These are phyloP conservation scores for Globisporangium cystogenes DNA, from an alignment of 352 stramenopile genomes.

Conservation along the genomic window DNA sequence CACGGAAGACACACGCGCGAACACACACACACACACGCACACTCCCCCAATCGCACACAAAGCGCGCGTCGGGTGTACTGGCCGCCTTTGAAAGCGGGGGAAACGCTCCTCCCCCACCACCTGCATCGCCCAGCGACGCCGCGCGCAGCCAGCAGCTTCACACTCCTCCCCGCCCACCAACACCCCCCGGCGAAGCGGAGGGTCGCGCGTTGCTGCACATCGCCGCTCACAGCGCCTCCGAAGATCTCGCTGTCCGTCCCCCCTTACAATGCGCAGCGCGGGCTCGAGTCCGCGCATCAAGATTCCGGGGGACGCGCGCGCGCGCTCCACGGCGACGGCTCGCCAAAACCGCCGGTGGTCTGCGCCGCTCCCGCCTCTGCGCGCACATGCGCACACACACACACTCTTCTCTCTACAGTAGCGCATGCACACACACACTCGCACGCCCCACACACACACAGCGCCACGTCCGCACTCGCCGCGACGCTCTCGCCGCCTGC, in stretches of 20 bases:
- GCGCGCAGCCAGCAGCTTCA: background rate
- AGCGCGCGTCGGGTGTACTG: slow-evolving; percentile 28
- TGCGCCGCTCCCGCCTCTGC: background rate
- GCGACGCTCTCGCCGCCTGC: slow-evolving; percentile 6
- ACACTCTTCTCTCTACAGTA: too few species aligned
- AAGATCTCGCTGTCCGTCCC: slow-evolving; percentile 35
- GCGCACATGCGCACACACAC: background rate
- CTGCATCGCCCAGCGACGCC: slow-evolving; percentile 26
- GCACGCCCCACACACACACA: background rate
- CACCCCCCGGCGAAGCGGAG: background rate
- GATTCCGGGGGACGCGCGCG: slow-evolving; percentile 60
- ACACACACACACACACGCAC: slow-evolving; percentile 16
- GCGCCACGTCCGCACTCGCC: background rate
- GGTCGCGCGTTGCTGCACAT: slow-evolving; percentile 5
- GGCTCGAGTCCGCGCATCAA: slow-evolving; percentile 73
- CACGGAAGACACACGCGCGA: slow-evolving; percentile 22
- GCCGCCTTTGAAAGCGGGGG: slow-evolving; percentile 63
- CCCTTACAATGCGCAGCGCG: slow-evolving; percentile 82
- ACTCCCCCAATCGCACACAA: slow-evolving; percentile 5
- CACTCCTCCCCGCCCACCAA: background rate
- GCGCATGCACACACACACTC: background rate
- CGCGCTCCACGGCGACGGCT: slow-evolving; percentile 32
- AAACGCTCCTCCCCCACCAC: slow-evolving; percentile 57
- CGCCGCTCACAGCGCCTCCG: background rate
- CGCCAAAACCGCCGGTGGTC: slow-evolving; percentile 67